Conservation (phyloP, 305 asterid genomes). For the Solanum hybrid region DNA sequence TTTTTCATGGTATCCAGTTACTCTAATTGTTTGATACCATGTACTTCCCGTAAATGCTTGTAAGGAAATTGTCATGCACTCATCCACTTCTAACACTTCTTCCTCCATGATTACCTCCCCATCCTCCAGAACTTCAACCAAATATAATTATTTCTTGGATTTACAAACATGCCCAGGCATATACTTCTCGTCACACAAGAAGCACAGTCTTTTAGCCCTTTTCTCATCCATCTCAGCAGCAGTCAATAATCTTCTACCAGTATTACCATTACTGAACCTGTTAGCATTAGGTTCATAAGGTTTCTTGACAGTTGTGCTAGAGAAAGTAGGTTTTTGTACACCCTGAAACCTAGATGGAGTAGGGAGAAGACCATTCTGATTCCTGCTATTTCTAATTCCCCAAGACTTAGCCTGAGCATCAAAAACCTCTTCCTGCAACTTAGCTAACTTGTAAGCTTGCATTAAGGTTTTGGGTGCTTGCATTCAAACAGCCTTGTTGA, state of each 20-base stretch:
- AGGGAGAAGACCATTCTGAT: neutral
- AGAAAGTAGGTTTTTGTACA: neutral
- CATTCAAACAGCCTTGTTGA: neutral
- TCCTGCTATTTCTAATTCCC: neutral
- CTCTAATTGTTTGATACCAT: neutral
- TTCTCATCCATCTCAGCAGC: neutral
- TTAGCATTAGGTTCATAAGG: neutral
- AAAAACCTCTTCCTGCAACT: neutral
- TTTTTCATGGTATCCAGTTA: too few relatives aligned
- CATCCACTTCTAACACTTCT: neutral
- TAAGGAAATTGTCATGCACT: neutral
- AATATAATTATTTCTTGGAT: neutral
- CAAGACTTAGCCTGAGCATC: neutral
- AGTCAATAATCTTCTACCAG: neutral
- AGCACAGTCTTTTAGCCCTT: neutral
- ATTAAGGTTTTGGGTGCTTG: neutral
- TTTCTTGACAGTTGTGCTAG: neutral
- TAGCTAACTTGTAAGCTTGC: neutral
- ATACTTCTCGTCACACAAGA: neutral
- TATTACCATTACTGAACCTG: neutral
- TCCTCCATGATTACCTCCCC: neutral
- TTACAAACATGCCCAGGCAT: neutral
- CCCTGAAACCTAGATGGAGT: neutral
- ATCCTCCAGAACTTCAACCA: neutral
- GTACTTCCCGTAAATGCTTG: neutral